phyloP scores from a whole-genome alignment of 2,329 filamentous ascomycete species.

The Trichoderma hamatum region DNA sequence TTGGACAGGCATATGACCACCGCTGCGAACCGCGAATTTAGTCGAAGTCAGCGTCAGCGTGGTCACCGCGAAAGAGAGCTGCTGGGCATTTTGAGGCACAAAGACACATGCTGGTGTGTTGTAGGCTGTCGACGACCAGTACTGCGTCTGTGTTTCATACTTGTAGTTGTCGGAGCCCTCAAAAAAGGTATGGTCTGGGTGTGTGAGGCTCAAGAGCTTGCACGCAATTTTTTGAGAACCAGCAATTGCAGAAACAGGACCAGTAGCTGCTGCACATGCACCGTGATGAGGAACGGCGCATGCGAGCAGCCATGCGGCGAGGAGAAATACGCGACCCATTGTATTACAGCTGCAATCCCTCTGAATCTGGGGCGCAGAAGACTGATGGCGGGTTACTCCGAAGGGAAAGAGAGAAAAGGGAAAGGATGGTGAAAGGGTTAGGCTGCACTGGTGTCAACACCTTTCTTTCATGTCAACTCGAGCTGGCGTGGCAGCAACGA shows the following conservation, averaged over 20 bases:
- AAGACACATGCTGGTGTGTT: constrained; percentile 7
- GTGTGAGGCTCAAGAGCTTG: constrained; percentile 10
- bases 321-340: constrained; percentile 4
- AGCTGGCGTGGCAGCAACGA: constrained; percentile 4
- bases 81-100: not conserved
- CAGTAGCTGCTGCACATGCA: constrained; percentile 6
- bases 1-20: constrained; percentile 25
- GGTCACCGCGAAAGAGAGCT: not conserved
- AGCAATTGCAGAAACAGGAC: constrained; percentile 12
- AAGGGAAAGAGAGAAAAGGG: constrained; percentile 3
- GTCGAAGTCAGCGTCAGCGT: not conserved
- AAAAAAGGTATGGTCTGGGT: constrained; percentile 9
- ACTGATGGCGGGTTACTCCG: constrained; percentile 5
- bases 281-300: constrained; percentile 2
- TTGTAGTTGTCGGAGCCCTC: constrained; percentile 8
- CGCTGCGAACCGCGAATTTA: constrained; percentile 29
- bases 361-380: constrained; percentile 7
- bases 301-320: constrained; percentile 8
- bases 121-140: constrained; percentile 2
- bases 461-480: constrained; percentile 2
- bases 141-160: constrained; percentile 10
- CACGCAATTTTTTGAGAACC: constrained; percentile 8
- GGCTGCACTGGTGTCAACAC: constrained; percentile 11
- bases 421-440: constrained; percentile 12
- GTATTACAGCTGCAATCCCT: constrained; percentile 10